Conservation (phyloP, 2,329 filamentous ascomycete species). For the Colletotrichum caudatum region DNA sequence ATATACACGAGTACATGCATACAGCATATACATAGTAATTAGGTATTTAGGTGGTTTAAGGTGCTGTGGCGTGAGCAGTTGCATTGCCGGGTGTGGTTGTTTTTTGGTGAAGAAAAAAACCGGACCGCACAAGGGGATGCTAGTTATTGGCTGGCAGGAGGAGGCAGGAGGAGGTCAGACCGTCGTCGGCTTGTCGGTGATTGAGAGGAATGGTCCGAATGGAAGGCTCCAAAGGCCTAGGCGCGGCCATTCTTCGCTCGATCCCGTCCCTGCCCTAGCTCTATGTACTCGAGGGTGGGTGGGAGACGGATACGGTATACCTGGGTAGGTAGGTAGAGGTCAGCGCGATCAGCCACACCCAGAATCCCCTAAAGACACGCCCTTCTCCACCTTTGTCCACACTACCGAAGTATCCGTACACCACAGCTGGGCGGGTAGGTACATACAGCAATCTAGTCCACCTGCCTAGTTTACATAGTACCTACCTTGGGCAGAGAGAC, state of each 20-base stretch:
- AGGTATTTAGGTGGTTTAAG: too few species aligned
- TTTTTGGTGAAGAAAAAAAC: not conserved
- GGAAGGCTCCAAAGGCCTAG: conserved; percentile 44
- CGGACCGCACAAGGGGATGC: not conserved
- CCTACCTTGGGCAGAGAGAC: not conserved
- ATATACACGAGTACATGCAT: too few species aligned
- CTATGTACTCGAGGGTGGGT: too few species aligned
- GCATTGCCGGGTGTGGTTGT: not conserved
- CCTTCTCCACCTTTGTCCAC: not conserved
- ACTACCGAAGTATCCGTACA: not conserved
- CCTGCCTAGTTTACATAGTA: not conserved
- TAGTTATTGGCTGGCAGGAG: too few species aligned
- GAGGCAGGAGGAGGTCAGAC: not conserved
- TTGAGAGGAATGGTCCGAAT: not conserved
- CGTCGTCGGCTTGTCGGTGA: not conserved
- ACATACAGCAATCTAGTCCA: too few species aligned
- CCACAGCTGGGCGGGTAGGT: too few species aligned
- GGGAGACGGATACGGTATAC: too few species aligned
- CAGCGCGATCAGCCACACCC: not conserved
- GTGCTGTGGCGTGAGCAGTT: not conserved
- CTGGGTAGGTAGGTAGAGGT: not conserved
- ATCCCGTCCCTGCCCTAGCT: not conserved
- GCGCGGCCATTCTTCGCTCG: conserved; percentile 2
- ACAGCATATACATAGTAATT: not conserved
- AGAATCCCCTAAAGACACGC: not conserved